phyloP scores from a whole-genome alignment of 1,284 basidiomycete species.

The Rhodotorula sp. region DNA sequence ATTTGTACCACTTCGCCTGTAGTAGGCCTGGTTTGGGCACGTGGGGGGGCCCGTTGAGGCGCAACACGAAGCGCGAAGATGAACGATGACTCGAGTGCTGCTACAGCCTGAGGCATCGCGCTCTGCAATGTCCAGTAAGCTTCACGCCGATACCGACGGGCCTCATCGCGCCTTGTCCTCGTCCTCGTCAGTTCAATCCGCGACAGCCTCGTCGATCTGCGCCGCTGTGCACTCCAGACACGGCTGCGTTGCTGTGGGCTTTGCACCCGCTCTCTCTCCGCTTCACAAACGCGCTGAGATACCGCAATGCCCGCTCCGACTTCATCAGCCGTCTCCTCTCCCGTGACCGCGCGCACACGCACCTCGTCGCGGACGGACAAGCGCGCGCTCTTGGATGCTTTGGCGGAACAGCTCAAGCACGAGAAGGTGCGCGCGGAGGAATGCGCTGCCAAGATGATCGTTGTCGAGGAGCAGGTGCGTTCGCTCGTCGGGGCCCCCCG shows the following conservation, averaged over 20 bases:
- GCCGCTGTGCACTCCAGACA: too few relatives aligned
- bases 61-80: too few relatives aligned
- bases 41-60: too few relatives aligned
- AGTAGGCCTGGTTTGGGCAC: too few relatives aligned
- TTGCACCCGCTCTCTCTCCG: background rate
- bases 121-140: too few relatives aligned
- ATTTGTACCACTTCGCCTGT: too few relatives aligned
- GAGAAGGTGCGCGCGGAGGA: background rate
- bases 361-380: slow-evolving; percentile 20
- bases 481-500: too few relatives aligned
- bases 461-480: slow-evolving; percentile 16
- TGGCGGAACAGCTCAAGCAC: slow-evolving; percentile 15
- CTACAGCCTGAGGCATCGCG: too few relatives aligned
- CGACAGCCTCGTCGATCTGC: background rate
- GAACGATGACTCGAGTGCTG: too few relatives aligned
- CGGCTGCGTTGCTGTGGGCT: too few relatives aligned
- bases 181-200: background rate
- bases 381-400: slow-evolving; percentile 10
- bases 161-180: background rate
- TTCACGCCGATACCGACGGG: too few relatives aligned
- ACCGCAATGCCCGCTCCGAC: background rate
- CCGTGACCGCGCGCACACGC: background rate
- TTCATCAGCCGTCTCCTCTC: background rate
- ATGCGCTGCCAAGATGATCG: slow-evolving; percentile 15
- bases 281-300: background rate